Conservation (phyloP, 2,329 filamentous ascomycete species). For the Paradendryphiella salina region DNA sequence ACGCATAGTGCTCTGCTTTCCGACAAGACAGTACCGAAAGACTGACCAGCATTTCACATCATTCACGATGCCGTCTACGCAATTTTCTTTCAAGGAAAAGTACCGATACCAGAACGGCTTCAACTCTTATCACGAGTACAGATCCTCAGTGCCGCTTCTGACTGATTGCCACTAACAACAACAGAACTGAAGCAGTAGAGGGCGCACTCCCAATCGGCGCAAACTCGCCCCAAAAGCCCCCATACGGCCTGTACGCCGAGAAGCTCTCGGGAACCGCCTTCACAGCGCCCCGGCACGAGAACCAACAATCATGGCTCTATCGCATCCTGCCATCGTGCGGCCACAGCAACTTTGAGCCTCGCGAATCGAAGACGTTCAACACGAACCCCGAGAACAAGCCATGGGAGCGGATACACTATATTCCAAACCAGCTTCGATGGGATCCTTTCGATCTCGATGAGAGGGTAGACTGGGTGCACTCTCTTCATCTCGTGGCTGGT, state of each 20-base stretch:
- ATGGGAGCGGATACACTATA: slow-evolving; percentile 67
- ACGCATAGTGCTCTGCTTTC: slow-evolving; percentile 31
- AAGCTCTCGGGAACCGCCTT: slow-evolving; percentile 65
- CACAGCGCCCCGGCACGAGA: slow-evolving; percentile 59
- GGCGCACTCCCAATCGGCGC: slow-evolving; percentile 73
- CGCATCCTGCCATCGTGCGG: slow-evolving; percentile 62
- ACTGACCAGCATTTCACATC: slow-evolving; percentile 25
- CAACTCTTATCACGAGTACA: slow-evolving; percentile 74
- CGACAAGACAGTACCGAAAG: slow-evolving; percentile 35
- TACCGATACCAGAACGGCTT: slow-evolving; percentile 83
- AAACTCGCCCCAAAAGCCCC: slow-evolving; percentile 81
- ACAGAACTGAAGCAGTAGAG: slow-evolving; percentile 73
- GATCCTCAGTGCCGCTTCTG: neutral
- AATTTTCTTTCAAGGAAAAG: slow-evolving; percentile 65
- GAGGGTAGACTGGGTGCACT: slow-evolving; percentile 68
- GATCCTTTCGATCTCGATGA: slow-evolving; percentile 75
- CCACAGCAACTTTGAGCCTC: slow-evolving; percentile 58
- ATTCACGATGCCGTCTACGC: slow-evolving; percentile 64
- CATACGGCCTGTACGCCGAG: slow-evolving; percentile 80
- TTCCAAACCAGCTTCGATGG: slow-evolving; percentile 82
- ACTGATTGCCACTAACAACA: slow-evolving; percentile 12
- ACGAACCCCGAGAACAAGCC: slow-evolving; percentile 55
- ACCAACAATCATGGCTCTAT: slow-evolving; percentile 64
- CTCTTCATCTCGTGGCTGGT: slow-evolving; percentile 73
- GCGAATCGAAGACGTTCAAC: slow-evolving; percentile 54